Conservation (phyloP, 2,329 filamentous ascomycete species). For the Trichothecium sympodiale region DNA sequence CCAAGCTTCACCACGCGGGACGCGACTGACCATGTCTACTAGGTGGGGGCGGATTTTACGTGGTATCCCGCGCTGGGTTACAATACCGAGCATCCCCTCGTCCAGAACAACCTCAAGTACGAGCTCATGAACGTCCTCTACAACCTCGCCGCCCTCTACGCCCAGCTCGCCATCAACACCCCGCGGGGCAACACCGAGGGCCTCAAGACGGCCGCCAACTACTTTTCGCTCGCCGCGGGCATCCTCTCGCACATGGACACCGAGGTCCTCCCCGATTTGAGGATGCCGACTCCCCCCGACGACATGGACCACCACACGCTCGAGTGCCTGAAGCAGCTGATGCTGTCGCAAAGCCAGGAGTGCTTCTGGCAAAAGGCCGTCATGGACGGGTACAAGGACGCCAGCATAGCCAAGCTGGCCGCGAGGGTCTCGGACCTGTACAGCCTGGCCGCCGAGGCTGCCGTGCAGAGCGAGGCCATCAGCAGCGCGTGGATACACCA, state of each 20-base stretch:
- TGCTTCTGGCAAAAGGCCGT: slow-evolving; percentile 98
- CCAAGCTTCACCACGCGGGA: not conserved
- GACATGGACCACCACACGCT: slow-evolving; percentile 90
- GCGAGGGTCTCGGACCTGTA: slow-evolving; percentile 87
- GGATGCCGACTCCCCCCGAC: slow-evolving; percentile 71
- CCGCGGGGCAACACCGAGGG: slow-evolving; percentile 72
- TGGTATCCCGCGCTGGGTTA: slow-evolving; percentile 95
- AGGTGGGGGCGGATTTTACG: slow-evolving; percentile 90
- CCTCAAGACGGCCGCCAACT: slow-evolving; percentile 77
- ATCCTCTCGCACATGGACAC: slow-evolving; percentile 70
- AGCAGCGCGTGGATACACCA: slow-evolving; percentile 97
- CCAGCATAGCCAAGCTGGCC: slow-evolving; percentile 81
- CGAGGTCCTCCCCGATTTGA: slow-evolving; percentile 69
- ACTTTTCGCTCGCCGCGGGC: slow-evolving; percentile 80
- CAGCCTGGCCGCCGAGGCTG: slow-evolving; percentile 70
- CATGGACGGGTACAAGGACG: slow-evolving; percentile 87
- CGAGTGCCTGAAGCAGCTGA: slow-evolving; percentile 69
- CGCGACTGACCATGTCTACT: slow-evolving; percentile 1
- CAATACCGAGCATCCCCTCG: slow-evolving; percentile 63
- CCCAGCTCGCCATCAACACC: slow-evolving; percentile 74
- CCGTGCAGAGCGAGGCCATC: slow-evolving; percentile 78
- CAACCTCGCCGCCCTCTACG: slow-evolving; percentile 89
- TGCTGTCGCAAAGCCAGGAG: slow-evolving; percentile 89
- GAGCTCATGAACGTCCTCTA: slow-evolving; percentile 89
- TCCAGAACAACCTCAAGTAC: slow-evolving; percentile 58